Evolutionary conservation across 495 filamentous ascomycete genomes (phyloP).

Genomic region (Xeromyces bisporus): DNA sequence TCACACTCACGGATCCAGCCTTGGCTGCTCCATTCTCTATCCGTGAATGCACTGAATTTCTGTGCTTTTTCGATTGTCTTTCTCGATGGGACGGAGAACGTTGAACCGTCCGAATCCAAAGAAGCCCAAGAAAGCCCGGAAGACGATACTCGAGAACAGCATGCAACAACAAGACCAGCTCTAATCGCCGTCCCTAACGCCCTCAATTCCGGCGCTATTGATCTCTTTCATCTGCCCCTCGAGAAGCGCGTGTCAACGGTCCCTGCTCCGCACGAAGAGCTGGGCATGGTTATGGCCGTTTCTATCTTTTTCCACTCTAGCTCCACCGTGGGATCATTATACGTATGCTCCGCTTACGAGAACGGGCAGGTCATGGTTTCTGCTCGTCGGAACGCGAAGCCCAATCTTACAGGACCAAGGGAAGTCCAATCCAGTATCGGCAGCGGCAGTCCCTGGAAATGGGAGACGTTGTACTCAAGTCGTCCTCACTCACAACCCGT

Average conservation of each 20-base stretch:
- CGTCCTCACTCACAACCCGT: conserved; percentile 69
- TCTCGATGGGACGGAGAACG: conserved; percentile 3
- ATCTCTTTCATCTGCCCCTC: conserved; percentile 72
- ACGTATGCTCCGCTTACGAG: conserved; percentile 68
- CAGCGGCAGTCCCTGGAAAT: conserved; percentile 22
- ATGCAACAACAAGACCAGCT: conserved; percentile 12
- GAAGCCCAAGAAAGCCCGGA: neutral
- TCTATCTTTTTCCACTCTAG: conserved; percentile 32
- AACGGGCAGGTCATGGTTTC: conserved; percentile 57
- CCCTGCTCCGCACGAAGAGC: conserved; percentile 36
- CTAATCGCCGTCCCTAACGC: conserved; percentile 65
- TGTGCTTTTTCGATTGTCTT: conserved; percentile 59
- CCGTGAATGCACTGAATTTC: conserved; percentile 91
- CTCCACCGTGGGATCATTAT: conserved; percentile 16
- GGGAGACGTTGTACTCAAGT: conserved; percentile 47
- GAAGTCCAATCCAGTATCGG: conserved; percentile 4
- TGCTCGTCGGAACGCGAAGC: conserved; percentile 10
- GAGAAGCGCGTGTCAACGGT: conserved; percentile 53
- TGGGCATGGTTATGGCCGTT: conserved; percentile 86
- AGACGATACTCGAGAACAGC: neutral
- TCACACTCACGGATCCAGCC: conserved; percentile 35
- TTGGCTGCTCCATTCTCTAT: conserved; percentile 68
- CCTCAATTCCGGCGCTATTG: conserved; percentile 59
- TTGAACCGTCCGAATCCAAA: neutral
- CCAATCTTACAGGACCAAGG: conserved; percentile 4